These are phyloP conservation scores for Picea engelmannii DNA, from an alignment of 83 land plant species.

Conservation along the genomic window DNA sequence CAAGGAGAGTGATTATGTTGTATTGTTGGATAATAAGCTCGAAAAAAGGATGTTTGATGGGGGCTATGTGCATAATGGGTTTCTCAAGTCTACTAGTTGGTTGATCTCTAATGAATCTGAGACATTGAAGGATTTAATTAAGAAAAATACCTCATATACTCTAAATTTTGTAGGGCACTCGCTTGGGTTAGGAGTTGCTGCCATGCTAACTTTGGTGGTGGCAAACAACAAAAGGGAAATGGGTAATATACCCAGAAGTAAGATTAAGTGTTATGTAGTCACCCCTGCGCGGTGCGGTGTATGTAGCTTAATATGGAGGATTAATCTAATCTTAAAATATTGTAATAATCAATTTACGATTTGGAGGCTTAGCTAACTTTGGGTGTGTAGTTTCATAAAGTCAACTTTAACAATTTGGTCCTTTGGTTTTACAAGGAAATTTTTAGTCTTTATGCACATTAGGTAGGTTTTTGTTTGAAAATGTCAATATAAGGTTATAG, in stretches of 20 bases:
- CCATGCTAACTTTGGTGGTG: slow-evolving; percentile 27
- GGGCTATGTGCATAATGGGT: slow-evolving; percentile 49
- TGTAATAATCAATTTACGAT: too few species aligned
- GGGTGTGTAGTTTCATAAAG: too few species aligned
- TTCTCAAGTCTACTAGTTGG: slow-evolving; percentile 63
- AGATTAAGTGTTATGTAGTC: slow-evolving; percentile 29
- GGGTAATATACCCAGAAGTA: slow-evolving; percentile 23
- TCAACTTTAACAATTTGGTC: too few species aligned
- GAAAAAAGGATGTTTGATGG: slow-evolving; percentile 48
- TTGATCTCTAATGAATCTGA: slow-evolving; percentile 56
- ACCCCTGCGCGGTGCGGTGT: slow-evolving; percentile 35
- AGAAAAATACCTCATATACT: slow-evolving; percentile 44
- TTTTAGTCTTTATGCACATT: too few species aligned
- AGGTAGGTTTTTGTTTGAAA: too few species aligned
- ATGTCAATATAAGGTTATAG: too few species aligned
- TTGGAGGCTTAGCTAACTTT: too few species aligned
- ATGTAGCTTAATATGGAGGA: slow-evolving; percentile 35
- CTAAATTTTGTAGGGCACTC: slow-evolving; percentile 37
- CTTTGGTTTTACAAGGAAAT: too few species aligned
- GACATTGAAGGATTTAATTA: slow-evolving; percentile 35
- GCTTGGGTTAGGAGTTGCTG: slow-evolving; percentile 36
- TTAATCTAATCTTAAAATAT: too few species aligned
- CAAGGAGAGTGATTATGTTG: slow-evolving; percentile 60
- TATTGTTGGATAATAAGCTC: slow-evolving; percentile 55
- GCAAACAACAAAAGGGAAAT: background rate